Evolutionary conservation across 306 rosid species (phyloP), one percentile per base, ranked within the genome.

Genomic region (Delonix regia): DNA sequence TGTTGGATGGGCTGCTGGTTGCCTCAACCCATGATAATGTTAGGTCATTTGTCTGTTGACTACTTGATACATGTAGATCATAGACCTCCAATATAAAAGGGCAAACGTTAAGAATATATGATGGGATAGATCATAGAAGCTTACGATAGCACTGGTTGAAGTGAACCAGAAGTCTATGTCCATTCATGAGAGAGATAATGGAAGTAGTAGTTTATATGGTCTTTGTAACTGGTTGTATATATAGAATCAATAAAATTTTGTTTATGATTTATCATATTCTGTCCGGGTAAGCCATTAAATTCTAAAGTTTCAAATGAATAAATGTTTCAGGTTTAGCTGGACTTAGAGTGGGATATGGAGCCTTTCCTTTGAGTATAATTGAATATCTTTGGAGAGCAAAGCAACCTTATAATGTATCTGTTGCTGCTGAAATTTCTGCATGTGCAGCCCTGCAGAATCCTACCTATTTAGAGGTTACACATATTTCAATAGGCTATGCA

Each of bases 301-400:
- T 65, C 56, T 33, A 13, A n/a, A 77, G 42, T 82, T 55, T 66
- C 22, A 65, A 73, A 66, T 74, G 52, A 67, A 33, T 34, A 44
- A 34, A 13, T 73, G 24, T 33, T 79, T 85, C 93, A 92, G 98
- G 98, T 83, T 92, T 92, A 81, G 98, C 98, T 16, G 98, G 98
- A 80, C 93, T 92, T 75, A 93, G 98, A 36, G 98, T 94, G 62
- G 98, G 98, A 74, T 94, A 94, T 77, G 98, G 98, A 85, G 98
- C 98, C 45, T 94, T 94, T 86, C 97, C 98, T 24, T 76, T 84
- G 83, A 88, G 93, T 83, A 84, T 94, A 25, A 92, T 94, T 15
- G 90, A 92, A 82, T 94, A 85, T 79, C 90, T 90, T 39, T 94
- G 98, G 98, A 86, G 97, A 86, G 98, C 97, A 77, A 94, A 94